phyloP scores from a whole-genome alignment of 495 filamentous ascomycete genomes.

The Trichoderma reesei region DNA sequence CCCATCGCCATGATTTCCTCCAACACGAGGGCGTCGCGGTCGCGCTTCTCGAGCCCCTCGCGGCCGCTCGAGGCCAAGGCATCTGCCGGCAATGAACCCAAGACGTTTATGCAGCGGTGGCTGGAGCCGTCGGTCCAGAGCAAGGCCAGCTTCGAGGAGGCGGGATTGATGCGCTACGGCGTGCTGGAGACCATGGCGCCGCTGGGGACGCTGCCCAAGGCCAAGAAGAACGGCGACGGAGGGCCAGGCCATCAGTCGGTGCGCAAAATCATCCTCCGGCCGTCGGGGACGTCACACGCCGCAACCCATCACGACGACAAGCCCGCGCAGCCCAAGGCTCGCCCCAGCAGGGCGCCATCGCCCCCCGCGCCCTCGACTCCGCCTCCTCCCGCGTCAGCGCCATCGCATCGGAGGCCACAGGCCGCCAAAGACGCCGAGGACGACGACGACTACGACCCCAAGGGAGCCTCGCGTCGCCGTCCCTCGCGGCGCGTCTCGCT shows the following conservation, averaged over 20 bases:
- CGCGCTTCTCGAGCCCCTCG: conserved; percentile 47
- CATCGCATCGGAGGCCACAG: neutral
- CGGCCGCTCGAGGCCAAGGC: conserved; percentile 22
- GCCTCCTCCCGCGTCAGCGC: conserved; percentile 11
- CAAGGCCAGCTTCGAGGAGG: conserved; percentile 64
- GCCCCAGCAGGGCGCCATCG: neutral
- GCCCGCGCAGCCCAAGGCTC: neutral
- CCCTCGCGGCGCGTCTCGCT: conserved; percentile 1
- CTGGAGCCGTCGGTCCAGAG: conserved; percentile 57
- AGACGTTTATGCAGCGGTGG: conserved; percentile 49
- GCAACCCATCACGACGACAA: conserved; percentile 12
- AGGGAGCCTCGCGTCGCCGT: neutral
- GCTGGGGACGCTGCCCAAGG: conserved; percentile 52
- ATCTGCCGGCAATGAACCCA: conserved; percentile 21
- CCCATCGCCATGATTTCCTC: conserved; percentile 24
- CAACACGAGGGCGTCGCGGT: conserved; percentile 34
- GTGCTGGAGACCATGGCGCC: conserved; percentile 63
- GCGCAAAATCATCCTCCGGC: conserved; percentile 34
- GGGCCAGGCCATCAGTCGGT: conserved; percentile 12
- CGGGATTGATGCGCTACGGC: conserved; percentile 48
- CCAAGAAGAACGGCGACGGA: conserved; percentile 29
- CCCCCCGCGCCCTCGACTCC: neutral
- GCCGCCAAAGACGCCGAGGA: conserved; percentile 11
- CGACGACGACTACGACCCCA: conserved; percentile 15
- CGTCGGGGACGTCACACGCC: conserved; percentile 11